phyloP scores from a whole-genome alignment of 306 rosid genomes.

The Citrullus mucosospermus region DNA sequence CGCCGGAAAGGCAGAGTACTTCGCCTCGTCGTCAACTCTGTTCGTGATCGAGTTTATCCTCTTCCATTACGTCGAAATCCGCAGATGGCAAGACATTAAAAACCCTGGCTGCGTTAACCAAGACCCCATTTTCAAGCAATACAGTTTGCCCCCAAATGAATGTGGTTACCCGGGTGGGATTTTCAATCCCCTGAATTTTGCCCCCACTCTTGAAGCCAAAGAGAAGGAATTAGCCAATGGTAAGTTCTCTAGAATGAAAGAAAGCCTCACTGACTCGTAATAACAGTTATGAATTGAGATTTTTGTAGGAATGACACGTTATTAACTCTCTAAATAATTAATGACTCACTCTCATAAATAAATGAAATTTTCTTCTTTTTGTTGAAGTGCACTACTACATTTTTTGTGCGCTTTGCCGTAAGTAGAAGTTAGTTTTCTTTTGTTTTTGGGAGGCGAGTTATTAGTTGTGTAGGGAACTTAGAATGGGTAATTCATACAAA shows the following conservation, averaged over 20 bases:
- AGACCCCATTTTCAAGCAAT: slow-evolving; percentile 97
- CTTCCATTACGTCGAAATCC: slow-evolving; percentile 90
- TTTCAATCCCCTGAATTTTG: slow-evolving; percentile 90
- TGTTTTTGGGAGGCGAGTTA: no score
- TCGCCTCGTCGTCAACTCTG: slow-evolving; percentile 88
- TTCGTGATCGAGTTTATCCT: slow-evolving; percentile 93
- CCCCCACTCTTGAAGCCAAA: slow-evolving; percentile 83
- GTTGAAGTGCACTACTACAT: no score
- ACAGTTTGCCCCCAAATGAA: slow-evolving; percentile 73
- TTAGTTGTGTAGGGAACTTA: no score
- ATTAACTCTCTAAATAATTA: no score
- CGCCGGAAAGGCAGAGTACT: slow-evolving; percentile 82
- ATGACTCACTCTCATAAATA: no score
- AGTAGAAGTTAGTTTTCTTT: no score
- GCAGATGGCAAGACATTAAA: slow-evolving; percentile 99
- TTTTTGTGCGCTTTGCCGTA: no score
- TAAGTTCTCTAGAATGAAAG: background rate
- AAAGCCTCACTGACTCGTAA: no score
- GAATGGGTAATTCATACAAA: no score
- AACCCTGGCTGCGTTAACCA: slow-evolving; percentile 97
- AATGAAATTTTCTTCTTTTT: no score
- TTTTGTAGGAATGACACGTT: no score
- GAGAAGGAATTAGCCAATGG: slow-evolving; percentile 97
- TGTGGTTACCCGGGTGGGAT: slow-evolving; percentile 86
- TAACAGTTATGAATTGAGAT: no score